These are phyloP conservation scores for Phytophthora pistaciae DNA, from an alignment of 352 stramenopile species.

Conservation along the genomic window DNA sequence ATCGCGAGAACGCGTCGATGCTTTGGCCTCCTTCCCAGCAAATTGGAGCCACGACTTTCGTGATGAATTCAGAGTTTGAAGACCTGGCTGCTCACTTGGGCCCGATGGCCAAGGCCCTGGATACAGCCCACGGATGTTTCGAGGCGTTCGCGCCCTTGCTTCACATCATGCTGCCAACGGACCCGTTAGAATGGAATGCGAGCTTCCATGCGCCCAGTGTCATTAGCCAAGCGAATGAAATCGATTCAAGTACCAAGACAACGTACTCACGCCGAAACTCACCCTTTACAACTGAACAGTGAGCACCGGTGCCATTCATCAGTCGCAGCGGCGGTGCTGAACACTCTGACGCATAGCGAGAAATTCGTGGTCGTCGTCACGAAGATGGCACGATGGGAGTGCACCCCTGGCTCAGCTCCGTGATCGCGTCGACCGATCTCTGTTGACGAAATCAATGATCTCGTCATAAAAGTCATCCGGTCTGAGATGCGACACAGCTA, in stretches of 20 bases:
- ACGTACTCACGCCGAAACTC: background rate
- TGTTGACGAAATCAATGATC: too few species aligned
- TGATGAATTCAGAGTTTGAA: constrained; percentile 26
- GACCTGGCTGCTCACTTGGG: constrained; percentile 13
- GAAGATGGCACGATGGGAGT: too few species aligned
- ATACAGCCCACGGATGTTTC: constrained; percentile 40
- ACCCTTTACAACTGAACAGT: background rate
- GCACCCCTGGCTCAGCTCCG: too few species aligned
- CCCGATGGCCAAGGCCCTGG: constrained; percentile 38
- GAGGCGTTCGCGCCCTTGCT: constrained; percentile 50
- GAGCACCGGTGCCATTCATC: background rate
- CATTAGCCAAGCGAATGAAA: background rate
- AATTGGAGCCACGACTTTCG: constrained; percentile 43
- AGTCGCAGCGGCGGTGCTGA: background rate
- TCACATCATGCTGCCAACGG: constrained; percentile 41
- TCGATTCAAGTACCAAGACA: background rate
- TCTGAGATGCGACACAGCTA: too few species aligned
- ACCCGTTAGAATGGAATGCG: constrained; percentile 38
- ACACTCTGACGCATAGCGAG: background rate
- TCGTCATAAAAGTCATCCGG: too few species aligned
- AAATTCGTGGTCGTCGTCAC: background rate
- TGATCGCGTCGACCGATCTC: too few species aligned
- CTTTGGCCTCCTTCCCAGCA: constrained; percentile 24
- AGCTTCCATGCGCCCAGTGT: constrained; percentile 12
- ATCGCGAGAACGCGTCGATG: constrained; percentile 28